Conservation (phyloP, 306 rosid genomes). For the Mucuna pruriens region DNA sequence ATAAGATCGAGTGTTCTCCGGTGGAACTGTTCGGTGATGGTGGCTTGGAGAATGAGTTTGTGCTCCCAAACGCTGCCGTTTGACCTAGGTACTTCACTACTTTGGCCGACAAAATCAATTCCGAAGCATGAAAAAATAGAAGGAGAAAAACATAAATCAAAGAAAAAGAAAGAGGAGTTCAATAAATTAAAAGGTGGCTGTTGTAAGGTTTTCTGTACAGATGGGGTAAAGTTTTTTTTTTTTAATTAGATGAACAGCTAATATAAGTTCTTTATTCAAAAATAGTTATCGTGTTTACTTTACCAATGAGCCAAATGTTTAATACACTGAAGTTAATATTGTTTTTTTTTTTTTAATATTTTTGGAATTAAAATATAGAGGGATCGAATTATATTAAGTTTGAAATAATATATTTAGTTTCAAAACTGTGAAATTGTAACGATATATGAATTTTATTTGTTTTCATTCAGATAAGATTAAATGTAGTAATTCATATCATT, state of each 20-base stretch:
- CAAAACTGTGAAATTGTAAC: too few species aligned
- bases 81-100: not conserved
- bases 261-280: not conserved
- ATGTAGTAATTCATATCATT: too few species aligned
- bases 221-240: not conserved
- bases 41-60: constrained; percentile 15
- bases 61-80: constrained; percentile 25
- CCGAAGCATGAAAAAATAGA: not conserved
- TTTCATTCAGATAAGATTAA: not conserved
- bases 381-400: too few species aligned
- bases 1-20: constrained; percentile 64
- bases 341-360: not conserved
- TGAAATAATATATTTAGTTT: too few species aligned
- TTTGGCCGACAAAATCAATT: not conserved
- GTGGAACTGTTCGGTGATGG: constrained; percentile 40
- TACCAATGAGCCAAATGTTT: not conserved
- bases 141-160: not conserved
- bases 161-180: not conserved
- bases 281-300: not conserved
- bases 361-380: not conserved
- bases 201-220: constrained; percentile 4
- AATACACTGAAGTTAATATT: not conserved
- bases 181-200: not conserved
- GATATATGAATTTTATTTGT: not conserved
- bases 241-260: not conserved